A percentile compares a stretch with the other conserved stretches of the same genome.
These are phyloP conservation scores for Diaporthe vaccinii DNA, from an alignment of 2,329 filamentous ascomycete genomes.

Conservation along the genomic window DNA sequence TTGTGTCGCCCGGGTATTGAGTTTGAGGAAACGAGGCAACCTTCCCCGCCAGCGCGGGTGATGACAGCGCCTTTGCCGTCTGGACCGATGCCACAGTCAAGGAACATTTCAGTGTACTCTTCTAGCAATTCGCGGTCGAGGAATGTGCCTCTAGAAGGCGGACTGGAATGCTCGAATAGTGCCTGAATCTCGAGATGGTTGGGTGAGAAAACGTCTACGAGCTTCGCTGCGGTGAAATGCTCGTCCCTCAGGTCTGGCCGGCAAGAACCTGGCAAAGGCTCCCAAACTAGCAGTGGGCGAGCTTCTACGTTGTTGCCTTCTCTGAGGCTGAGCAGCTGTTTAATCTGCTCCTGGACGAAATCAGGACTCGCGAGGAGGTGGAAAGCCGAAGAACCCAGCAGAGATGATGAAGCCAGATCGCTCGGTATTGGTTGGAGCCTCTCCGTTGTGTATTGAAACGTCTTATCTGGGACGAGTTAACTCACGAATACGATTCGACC, in stretches of 20 bases:
- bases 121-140: neutral
- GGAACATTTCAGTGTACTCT: neutral
- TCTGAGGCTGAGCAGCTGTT: constrained; percentile 42
- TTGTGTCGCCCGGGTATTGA: constrained; percentile 19
- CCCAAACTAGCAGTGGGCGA: constrained; percentile 27
- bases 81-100: constrained; percentile 22
- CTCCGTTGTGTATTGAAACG: constrained; percentile 43
- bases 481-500: neutral
- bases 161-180: constrained; percentile 42
- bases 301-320: neutral
- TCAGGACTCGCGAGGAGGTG: constrained; percentile 46
- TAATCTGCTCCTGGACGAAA: constrained; percentile 42
- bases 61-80: constrained; percentile 11
- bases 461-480: constrained; percentile 46
- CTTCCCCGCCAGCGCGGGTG: constrained; percentile 28
- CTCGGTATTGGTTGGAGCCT: constrained; percentile 42
- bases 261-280: constrained; percentile 42
- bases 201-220: constrained; percentile 53
- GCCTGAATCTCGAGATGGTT: constrained; percentile 53
- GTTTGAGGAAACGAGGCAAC: constrained; percentile 25
- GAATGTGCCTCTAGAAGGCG: no score
- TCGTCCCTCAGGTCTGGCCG: constrained; percentile 45
- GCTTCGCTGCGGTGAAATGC: constrained; percentile 44
- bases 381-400: constrained; percentile 43
- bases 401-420: constrained; percentile 31